These are phyloP conservation scores for Isatis tinctoria DNA, from an alignment of 345 rosid species.

Conservation along the genomic window DNA sequence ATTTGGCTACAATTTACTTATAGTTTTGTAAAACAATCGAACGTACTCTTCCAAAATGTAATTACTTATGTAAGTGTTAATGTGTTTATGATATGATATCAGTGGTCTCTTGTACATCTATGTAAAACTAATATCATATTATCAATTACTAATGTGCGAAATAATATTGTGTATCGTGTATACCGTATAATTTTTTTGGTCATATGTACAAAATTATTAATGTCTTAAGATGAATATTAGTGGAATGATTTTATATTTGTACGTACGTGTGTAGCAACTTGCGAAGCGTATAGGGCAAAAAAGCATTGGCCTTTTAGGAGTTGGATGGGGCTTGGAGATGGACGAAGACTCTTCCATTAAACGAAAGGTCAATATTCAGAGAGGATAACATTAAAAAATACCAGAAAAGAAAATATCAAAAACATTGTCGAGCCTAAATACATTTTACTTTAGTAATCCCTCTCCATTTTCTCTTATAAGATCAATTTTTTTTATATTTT, in stretches of 20 bases:
- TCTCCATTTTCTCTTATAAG: not conserved
- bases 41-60: not conserved
- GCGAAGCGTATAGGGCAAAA: slow-evolving; percentile 9
- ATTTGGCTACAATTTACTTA: not conserved
- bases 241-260: not conserved
- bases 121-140: not conserved
- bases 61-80: not conserved
- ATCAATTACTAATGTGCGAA: not conserved
- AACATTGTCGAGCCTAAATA: not conserved
- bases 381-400: not conserved
- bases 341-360: not conserved
- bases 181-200: not conserved
- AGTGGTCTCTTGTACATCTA: not conserved
- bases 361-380: slow-evolving; percentile 27
- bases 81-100: not conserved
- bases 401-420: not conserved
- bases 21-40: not conserved
- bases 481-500: not conserved
- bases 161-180: not conserved
- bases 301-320: slow-evolving; percentile 28
- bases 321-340: slow-evolving; percentile 17
- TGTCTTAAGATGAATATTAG: not conserved
- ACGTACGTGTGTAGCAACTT: slow-evolving; percentile 12
- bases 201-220: not conserved
- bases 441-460: too few relatives aligned